Evolutionary conservation across 2,329 filamentous ascomycete species (phyloP).

Genomic region (Rhynchosporium agropyri): DNA sequence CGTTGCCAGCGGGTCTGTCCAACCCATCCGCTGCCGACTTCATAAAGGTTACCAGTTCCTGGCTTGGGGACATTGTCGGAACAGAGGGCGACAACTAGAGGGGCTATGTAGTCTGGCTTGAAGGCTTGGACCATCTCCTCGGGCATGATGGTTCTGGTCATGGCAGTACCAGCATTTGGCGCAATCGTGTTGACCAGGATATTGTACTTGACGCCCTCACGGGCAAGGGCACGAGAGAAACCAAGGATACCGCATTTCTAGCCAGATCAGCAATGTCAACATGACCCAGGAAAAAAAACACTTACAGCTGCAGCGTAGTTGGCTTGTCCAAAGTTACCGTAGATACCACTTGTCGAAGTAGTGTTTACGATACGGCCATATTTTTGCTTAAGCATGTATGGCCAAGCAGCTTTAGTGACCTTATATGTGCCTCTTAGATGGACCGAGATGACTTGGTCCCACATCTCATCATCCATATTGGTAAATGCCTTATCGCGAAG

Average conservation of each 20-base stretch:
- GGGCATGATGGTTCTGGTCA: slow-evolving; percentile 92
- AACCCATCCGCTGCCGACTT: slow-evolving; percentile 93
- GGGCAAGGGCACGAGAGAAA: slow-evolving; percentile 88
- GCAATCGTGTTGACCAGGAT: slow-evolving; percentile 98
- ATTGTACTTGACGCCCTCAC: slow-evolving; percentile 96
- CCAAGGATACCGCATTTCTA: slow-evolving; percentile 92
- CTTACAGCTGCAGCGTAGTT: slow-evolving; percentile 91
- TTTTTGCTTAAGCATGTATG: slow-evolving; percentile 97
- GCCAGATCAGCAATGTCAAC: slow-evolving; percentile 27
- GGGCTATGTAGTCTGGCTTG: slow-evolving; percentile 98
- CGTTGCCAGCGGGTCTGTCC: slow-evolving; percentile 94
- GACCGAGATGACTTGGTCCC: slow-evolving; percentile 90
- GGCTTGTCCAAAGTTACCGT: slow-evolving; percentile 98
- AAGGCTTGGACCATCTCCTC: slow-evolving; percentile 98
- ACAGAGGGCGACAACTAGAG: slow-evolving; percentile 80
- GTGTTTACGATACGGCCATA: slow-evolving; percentile 97
- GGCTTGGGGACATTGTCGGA: slow-evolving; percentile 85
- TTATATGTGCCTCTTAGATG: slow-evolving; percentile 96
- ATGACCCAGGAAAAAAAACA: slow-evolving; percentile 42
- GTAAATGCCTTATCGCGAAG: slow-evolving; percentile 95
- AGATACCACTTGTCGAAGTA: slow-evolving; percentile 94
- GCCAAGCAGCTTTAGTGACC: slow-evolving; percentile 96
- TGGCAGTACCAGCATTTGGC: slow-evolving; percentile 92
- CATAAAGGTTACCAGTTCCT: slow-evolving; percentile 85
- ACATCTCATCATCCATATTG: slow-evolving; percentile 95